These are phyloP conservation scores for Powellomyces hirtus DNA, from an alignment of 192 early-diverging fungal genomes.

Conservation along the genomic window DNA sequence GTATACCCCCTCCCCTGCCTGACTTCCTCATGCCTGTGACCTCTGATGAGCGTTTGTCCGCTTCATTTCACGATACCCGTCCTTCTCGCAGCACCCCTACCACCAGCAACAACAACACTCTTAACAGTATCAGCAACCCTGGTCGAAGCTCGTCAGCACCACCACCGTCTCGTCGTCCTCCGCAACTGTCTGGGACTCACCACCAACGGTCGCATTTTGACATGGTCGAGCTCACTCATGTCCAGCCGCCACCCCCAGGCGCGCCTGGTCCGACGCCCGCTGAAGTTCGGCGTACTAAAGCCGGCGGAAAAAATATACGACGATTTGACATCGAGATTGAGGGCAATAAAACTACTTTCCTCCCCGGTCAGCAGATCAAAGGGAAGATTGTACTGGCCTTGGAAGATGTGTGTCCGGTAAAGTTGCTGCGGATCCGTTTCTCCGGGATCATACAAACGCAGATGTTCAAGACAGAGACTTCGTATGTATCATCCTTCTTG, in stretches of 20 bases:
- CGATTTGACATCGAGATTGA: conserved; percentile 29
- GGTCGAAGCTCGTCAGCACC: too few relatives aligned
- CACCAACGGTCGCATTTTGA: background rate
- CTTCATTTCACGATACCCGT: too few relatives aligned
- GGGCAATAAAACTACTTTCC: conserved; percentile 25
- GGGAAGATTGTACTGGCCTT: conserved; percentile 25
- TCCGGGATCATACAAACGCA: conserved; percentile 27
- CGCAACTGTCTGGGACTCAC: too few relatives aligned
- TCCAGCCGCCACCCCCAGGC: background rate
- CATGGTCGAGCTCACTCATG: background rate
- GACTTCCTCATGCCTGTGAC: too few relatives aligned
- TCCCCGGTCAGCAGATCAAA: conserved; percentile 32
- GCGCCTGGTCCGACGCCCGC: background rate
- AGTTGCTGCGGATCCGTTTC: conserved; percentile 25
- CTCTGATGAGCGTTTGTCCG: too few relatives aligned
- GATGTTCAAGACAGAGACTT: conserved; percentile 20
- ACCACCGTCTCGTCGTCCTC: too few relatives aligned
- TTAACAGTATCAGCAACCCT: too few relatives aligned
- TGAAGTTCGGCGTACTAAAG: background rate
- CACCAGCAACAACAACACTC: too few relatives aligned
- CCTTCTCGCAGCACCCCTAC: too few relatives aligned
- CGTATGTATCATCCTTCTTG: conserved; percentile 18
- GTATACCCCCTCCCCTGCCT: too few relatives aligned
- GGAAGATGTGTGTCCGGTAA: background rate
- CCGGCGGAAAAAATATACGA: background rate